Evolutionary conservation across 176 grass and related monocot species (phyloP), one percentile per base, ranked within the genome.

Genomic region (Eleusine indica): DNA sequence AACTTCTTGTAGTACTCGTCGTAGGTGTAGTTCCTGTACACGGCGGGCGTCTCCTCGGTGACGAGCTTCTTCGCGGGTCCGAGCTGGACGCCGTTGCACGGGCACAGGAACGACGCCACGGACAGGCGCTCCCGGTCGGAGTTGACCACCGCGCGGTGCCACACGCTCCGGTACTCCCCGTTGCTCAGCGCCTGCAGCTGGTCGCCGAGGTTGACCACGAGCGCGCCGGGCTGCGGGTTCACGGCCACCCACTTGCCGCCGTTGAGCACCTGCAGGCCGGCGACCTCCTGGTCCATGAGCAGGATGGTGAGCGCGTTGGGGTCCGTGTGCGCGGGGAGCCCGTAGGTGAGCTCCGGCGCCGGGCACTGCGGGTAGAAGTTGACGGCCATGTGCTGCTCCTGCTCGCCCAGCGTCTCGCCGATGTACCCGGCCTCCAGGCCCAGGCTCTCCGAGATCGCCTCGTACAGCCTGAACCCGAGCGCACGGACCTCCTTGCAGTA

Each of bases 311-410:
- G 87, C 11, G 94, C 94, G 79, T 97, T 97, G 6, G 94, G 94
- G 43, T 97, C 94, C 2, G 91, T 97, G 85, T 97, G 94, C 28
- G 94, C 89, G 1, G 91, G 94, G 19, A 97, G 88, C 4, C 94
- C 94, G 42, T 82, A 97, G 21, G 94, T 97, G 76, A 97, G 86
- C 83, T 94, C 91, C 0, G 94, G 94, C 70, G 80, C 78, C 0
- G 94, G 94, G 78, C 94, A 97, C 79, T 53, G 82, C 2, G 94
- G 94, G 75, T 97, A 97, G 91, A 88, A 97, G 75, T 97, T 97
- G 6, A 97, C 82, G 1, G 94, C 94, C 94, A 97, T 94, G 79
- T 97, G 94, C 41, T 97, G 94, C 53, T 97, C 94, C 84, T 91
- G 94, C 58, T 97, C 82, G 1, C 94, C 94, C 28, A 97, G 21